These are phyloP conservation scores for Aspergillus saccharolyticus DNA, from an alignment of 495 filamentous ascomycete species.

Conservation along the genomic window DNA sequence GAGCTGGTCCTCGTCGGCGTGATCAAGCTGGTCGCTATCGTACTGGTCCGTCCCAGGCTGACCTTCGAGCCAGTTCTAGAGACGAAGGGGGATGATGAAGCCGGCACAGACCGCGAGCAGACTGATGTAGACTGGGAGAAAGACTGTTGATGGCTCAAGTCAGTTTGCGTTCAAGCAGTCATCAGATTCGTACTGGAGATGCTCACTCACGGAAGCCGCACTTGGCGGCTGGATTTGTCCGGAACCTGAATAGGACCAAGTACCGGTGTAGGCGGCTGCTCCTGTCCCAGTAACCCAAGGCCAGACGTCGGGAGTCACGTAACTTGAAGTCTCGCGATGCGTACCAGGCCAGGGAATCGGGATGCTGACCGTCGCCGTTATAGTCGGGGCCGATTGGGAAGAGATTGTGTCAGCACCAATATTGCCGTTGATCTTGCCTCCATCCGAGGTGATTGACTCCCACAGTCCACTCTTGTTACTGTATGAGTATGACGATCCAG, in stretches of 20 bases:
- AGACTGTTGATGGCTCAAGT: slow-evolving; percentile 42
- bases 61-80: slow-evolving; percentile 21
- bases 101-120: slow-evolving; percentile 40
- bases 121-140: slow-evolving; percentile 46
- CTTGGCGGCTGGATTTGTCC: slow-evolving; percentile 53
- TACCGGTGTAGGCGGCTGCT: slow-evolving; percentile 52
- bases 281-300: slow-evolving; percentile 51
- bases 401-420: slow-evolving; percentile 34
- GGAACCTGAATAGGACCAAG: slow-evolving; percentile 68
- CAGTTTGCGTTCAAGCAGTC: slow-evolving; percentile 8
- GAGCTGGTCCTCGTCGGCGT: too few species aligned
- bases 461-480: slow-evolving; percentile 69
- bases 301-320: slow-evolving; percentile 50
- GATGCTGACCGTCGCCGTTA: slow-evolving; percentile 50
- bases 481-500: slow-evolving; percentile 77
- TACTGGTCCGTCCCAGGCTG: background rate
- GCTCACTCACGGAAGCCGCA: slow-evolving; percentile 48
- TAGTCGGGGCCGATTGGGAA: slow-evolving; percentile 42
- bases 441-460: slow-evolving; percentile 72
- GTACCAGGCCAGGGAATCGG: slow-evolving; percentile 64
- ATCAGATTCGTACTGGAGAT: slow-evolving; percentile 23
- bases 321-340: slow-evolving; percentile 48
- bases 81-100: slow-evolving; percentile 43
- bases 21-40: background rate
- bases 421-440: slow-evolving; percentile 59